A percentile compares a stretch with the other conserved stretches of the same genome.
These are phyloP conservation scores for Candida patagonica DNA, from an alignment of 805 yeast species.

Conservation along the genomic window DNA sequence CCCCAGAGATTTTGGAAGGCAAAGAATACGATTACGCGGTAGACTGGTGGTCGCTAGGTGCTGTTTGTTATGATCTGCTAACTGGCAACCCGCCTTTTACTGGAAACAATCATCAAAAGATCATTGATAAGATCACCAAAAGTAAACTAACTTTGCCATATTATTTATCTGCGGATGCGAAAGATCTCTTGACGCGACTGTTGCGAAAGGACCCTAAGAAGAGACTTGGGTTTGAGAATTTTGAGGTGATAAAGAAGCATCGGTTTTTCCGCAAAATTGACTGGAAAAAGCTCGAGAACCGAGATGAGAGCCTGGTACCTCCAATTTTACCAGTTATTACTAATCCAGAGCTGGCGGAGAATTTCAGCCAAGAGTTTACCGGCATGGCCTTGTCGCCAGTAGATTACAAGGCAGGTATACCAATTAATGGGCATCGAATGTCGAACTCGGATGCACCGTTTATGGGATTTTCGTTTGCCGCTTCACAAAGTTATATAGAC, in stretches of 20 bases:
- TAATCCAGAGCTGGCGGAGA: constrained; percentile 75
- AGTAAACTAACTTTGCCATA: constrained; percentile 60
- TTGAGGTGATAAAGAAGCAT: constrained; percentile 49
- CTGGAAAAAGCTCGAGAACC: constrained; percentile 51
- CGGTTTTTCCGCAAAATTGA: constrained; percentile 68
- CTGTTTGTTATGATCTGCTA: constrained; percentile 67
- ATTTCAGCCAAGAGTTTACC: constrained; percentile 74
- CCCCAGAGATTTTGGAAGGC: constrained; percentile 80
- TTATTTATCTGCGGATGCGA: constrained; percentile 70
- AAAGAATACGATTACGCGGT: constrained; percentile 68
- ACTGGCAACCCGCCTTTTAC: constrained; percentile 87
- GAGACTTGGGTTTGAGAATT: constrained; percentile 50
- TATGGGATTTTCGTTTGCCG: constrained; percentile 31
- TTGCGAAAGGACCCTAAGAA: constrained; percentile 61
- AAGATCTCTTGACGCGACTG: constrained; percentile 58
- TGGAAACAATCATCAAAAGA: constrained; percentile 67
- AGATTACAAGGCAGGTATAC: constrained; percentile 2
- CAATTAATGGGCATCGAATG: not conserved
- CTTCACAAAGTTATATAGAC: constrained; percentile 30
- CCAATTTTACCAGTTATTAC: constrained; percentile 81
- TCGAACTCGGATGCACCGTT: constrained; percentile 12
- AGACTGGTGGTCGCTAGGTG: constrained; percentile 91
- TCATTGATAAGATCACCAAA: constrained; percentile 63
- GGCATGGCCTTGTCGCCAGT: constrained; percentile 38
- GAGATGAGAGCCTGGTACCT: constrained; percentile 44